Evolutionary conservation across 1,284 basidiomycete species (phyloP), one percentile per base, ranked within the genome.

Genomic region (Blastosporella zonata): DNA sequence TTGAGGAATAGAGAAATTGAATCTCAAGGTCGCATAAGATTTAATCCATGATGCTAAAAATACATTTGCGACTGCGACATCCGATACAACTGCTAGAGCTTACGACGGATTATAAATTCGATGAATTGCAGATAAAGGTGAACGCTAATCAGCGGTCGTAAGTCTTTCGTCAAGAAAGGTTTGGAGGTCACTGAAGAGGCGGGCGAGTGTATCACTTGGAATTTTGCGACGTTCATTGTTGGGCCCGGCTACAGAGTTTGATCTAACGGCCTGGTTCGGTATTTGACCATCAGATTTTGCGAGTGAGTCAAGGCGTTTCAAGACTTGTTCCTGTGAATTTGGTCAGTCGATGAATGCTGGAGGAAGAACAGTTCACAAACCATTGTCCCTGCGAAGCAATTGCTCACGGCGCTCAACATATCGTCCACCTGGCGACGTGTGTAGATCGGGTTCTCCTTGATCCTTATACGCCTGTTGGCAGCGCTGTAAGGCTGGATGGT

Each of bases 341-440:
- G 15, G 25, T 15, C 1, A 8, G 34, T 33, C 2, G 23, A 15
- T 6, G 15, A 2, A 23, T 12, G 13, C n/a, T 8, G 6, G 7
- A 25, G 23, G 20, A 12, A 20, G 23, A 3, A 28, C 5, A 2
- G 17, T 10, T 7, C 17, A 37, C 47, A 29, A 9, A 63, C 62
- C 47, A 63, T 62, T 39, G 58, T 62, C 29, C 59, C 58, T 33
- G 60, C 61, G 42, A 65, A 59, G 49, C 59, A 63, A 46, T 57
- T 59, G 46, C 61, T 62, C 38, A 65, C 60, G 18, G 62, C 60
- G 47, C 62, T 57, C 36, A 65, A 53, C 63, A 65, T 65, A 34
- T 65, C 61, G 35, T 65, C 62, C 25, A 65, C 62, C 41, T 65
- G 63, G 34, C 59, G 61, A 36, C 59, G 60, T 20, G 63, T 63